A percentile compares a stretch with the other conserved stretches of the same genome.
These are phyloP conservation scores for Pestalotiopsis sp. DNA, from an alignment of 2,329 filamentous ascomycete genomes.

Conservation along the genomic window DNA sequence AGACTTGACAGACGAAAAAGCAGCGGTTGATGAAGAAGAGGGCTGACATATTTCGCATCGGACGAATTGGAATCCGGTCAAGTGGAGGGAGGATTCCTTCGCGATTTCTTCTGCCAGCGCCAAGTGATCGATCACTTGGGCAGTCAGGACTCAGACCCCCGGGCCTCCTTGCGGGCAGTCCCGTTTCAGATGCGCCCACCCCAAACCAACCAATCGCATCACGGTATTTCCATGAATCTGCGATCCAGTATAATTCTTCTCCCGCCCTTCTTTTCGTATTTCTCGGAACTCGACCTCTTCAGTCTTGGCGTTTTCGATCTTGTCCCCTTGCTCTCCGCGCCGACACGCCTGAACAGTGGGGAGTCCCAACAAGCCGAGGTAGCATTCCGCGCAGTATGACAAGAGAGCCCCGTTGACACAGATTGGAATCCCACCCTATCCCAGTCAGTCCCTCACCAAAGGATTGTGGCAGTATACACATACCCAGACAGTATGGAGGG, in stretches of 20 bases:
- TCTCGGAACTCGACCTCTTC: background rate
- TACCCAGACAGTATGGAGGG: background rate
- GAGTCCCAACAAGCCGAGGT: background rate
- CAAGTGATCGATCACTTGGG: no score
- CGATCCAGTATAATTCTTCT: background rate
- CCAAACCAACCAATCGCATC: slow-evolving; percentile 4
- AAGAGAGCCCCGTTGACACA: background rate
- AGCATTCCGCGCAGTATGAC: background rate
- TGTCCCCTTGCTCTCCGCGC: background rate
- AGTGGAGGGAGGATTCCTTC: background rate
- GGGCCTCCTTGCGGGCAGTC: background rate
- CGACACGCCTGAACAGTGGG: background rate
- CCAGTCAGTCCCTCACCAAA: background rate
- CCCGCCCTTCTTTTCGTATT: background rate
- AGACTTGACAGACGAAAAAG: no score
- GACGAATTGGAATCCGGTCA: background rate
- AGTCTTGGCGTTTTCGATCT: background rate
- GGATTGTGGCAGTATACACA: background rate
- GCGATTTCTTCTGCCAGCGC: background rate
- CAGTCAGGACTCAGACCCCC: background rate
- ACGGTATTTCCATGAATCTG: background rate
- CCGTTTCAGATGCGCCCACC: background rate
- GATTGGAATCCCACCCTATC: background rate
- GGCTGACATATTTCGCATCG: background rate
- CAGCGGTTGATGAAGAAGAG: no score